Base-by-base conservation (phyloP, 1,284 basidiomycete genomes). In the Mixia osmundae region DNA sequence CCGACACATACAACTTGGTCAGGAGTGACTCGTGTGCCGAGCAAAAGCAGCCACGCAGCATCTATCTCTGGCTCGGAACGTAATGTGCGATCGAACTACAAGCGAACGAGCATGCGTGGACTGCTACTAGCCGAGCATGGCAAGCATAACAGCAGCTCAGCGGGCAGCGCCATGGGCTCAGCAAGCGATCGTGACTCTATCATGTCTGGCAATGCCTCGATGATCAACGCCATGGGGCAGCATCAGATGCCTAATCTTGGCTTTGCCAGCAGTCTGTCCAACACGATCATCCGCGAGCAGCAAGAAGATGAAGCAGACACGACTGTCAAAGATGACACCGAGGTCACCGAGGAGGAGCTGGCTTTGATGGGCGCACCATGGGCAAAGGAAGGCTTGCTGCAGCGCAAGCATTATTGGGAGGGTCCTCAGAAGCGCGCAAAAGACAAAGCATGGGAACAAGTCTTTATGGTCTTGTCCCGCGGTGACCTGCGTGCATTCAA, bases 361-460 rank as follows among this genome's bases (percentile, higher is more conserved):
- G 87, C 89, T 1, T 62, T 95, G 24, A 68, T 91, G 9, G 89
- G 89, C 18, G 72, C 89, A 3, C 89, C 89, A 0, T 97, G 89
- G 89, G 89, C 89, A 0, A 97, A 97, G 56, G 89, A 97, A 56
- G 89, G 89, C 11, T 76, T 87, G 62, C 67, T 97, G 3, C 76
- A 73, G 46, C 72, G 85, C 24, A 95, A 94, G 54, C 76, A 85
- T 45, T 91, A 89, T 54, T 87, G 77, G 72, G 87, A 94, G 51
- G 66, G 68, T 3, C 62, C 68, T 0, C 72, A 73, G 8, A 85
- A 78, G 54, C 36, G 50, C 5, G 36, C 43, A 3, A 50, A 49
- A 32, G 49, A 51, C 24, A 47, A 48, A 35, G 33, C 36, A 14
- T 51, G 50, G 50, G 64, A 79, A 51, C 78, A 91, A 48, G 77